These are phyloP conservation scores for Zalerion maritima DNA, from an alignment of 495 filamentous ascomycete species.

Conservation along the genomic window DNA sequence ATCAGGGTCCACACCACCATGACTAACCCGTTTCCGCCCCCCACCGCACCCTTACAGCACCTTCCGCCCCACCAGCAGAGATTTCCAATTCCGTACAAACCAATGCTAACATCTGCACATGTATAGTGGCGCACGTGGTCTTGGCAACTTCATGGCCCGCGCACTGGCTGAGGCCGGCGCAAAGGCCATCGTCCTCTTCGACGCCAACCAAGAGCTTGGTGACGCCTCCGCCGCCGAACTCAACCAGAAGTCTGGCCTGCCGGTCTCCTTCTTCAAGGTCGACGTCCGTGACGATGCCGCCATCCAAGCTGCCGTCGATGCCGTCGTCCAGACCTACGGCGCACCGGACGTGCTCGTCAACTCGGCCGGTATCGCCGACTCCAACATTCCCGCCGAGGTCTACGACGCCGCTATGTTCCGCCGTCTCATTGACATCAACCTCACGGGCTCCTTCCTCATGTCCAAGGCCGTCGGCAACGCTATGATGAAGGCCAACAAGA, in stretches of 20 bases:
- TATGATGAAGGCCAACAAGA: conserved; percentile 50
- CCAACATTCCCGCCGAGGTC: conserved; percentile 42
- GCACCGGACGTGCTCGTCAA: conserved; percentile 63
- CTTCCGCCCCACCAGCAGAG: no score
- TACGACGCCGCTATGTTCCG: conserved; percentile 47
- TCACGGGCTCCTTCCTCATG: conserved; percentile 57
- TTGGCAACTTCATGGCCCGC: conserved; percentile 64
- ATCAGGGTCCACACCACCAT: conserved; percentile 2
- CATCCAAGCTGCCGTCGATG: conserved; percentile 44
- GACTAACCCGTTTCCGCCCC: no score
- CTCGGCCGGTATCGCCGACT: conserved; percentile 70
- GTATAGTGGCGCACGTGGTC: conserved; percentile 54
- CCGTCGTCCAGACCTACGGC: conserved; percentile 44
- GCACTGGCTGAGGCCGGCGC: conserved; percentile 60
- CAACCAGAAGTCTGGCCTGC: conserved; percentile 49
- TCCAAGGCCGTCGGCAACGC: conserved; percentile 46
- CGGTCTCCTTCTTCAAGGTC: conserved; percentile 61
- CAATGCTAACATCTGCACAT: conserved; percentile 10
- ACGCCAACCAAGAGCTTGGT: conserved; percentile 59
- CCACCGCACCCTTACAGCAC: no score
- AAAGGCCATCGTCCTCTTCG: conserved; percentile 58
- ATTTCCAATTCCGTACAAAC: background rate
- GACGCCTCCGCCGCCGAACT: conserved; percentile 51
- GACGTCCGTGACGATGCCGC: conserved; percentile 55
- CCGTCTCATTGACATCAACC: conserved; percentile 60